A percentile compares a stretch with the other conserved stretches of the same genome.
phyloP scores from a whole-genome alignment of 352 stramenopile species.

The Pythium folliculosum region DNA sequence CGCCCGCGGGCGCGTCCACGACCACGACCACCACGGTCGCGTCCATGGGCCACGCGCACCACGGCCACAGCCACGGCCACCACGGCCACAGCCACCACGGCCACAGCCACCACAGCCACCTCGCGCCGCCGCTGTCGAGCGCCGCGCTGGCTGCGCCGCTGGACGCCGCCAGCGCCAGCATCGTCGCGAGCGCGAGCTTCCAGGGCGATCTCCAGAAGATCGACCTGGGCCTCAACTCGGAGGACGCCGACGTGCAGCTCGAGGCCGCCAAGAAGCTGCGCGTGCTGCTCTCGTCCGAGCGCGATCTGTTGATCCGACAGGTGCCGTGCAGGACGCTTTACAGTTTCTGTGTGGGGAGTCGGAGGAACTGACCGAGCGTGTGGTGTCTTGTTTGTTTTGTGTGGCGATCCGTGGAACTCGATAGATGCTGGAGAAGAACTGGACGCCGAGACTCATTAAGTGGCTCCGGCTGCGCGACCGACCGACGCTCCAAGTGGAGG shows the following conservation, averaged over 20 bases:
- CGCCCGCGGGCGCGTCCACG: conserved; percentile 3
- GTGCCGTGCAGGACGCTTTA: conserved; percentile 39
- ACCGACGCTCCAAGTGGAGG: conserved; percentile 90
- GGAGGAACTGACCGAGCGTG: too few relatives aligned
- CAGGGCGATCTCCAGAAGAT: conserved; percentile 85
- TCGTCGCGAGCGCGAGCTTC: conserved; percentile 61
- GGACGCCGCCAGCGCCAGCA: conserved; percentile 36
- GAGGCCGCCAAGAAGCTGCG: conserved; percentile 87
- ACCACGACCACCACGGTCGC: too few relatives aligned
- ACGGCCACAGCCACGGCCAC: conserved; percentile 26
- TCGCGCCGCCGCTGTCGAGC: conserved; percentile 33
- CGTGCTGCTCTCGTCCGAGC: conserved; percentile 81
- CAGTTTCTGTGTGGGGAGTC: background rate
- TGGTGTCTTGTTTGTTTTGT: too few relatives aligned
- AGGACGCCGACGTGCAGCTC: conserved; percentile 81
- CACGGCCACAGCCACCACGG: conserved; percentile 34
- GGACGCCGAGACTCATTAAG: conserved; percentile 85
- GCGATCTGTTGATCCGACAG: conserved; percentile 85
- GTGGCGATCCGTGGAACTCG: background rate
- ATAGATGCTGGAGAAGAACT: conserved; percentile 90
- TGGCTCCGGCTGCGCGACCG: conserved; percentile 79
- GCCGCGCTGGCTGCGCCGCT: conserved; percentile 17
- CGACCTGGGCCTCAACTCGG: conserved; percentile 74
- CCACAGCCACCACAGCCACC: conserved; percentile 40
- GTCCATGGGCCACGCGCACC: too few relatives aligned